phyloP scores from a whole-genome alignment of 768 basidiomycete species.

The Dictyophora rubrovolvata region DNA sequence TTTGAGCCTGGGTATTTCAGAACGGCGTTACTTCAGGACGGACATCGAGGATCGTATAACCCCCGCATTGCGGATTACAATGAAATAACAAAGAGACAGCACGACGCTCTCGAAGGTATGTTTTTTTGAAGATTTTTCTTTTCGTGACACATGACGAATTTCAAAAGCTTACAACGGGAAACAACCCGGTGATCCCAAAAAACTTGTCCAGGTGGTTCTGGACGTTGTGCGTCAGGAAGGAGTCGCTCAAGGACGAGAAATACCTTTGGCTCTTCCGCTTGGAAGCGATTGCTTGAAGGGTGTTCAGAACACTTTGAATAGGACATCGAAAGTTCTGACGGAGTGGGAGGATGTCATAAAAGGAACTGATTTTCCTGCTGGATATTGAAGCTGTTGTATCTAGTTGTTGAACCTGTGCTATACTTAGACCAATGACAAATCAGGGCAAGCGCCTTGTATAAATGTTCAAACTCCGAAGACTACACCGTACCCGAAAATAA shows the following conservation, averaged over 20 bases:
- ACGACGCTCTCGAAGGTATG: conserved; percentile 5
- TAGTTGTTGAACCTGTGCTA: too few relatives aligned
- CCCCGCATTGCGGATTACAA: conserved; percentile 11
- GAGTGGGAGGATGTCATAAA: conserved; percentile 8
- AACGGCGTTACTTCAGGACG: conserved; percentile 11
- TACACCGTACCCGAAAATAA: too few relatives aligned
- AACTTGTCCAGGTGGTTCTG: conserved; percentile 16
- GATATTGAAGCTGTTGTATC: not conserved
- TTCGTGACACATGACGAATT: conserved; percentile 17
- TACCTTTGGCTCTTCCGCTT: not conserved
- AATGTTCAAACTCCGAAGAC: too few relatives aligned
- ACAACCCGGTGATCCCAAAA: conserved; percentile 19
- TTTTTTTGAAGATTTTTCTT: not conserved
- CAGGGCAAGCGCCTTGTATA: too few relatives aligned
- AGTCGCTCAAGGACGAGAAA: conserved; percentile 12
- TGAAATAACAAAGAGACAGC: not conserved
- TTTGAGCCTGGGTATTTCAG: conserved; percentile 18
- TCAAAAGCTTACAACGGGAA: conserved; percentile 12
- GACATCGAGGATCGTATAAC: conserved; percentile 3
- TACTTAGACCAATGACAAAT: too few relatives aligned
- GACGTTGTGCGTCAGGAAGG: conserved; percentile 19
- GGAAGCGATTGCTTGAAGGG: not conserved
- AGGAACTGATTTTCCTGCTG: conserved; percentile 1
- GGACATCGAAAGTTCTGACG: not conserved
- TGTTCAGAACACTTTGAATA: not conserved